Evolutionary conservation across 148 eudicot species (phyloP), one percentile per base, ranked within the genome.

Genomic region (Rhododendron ovatum): DNA sequence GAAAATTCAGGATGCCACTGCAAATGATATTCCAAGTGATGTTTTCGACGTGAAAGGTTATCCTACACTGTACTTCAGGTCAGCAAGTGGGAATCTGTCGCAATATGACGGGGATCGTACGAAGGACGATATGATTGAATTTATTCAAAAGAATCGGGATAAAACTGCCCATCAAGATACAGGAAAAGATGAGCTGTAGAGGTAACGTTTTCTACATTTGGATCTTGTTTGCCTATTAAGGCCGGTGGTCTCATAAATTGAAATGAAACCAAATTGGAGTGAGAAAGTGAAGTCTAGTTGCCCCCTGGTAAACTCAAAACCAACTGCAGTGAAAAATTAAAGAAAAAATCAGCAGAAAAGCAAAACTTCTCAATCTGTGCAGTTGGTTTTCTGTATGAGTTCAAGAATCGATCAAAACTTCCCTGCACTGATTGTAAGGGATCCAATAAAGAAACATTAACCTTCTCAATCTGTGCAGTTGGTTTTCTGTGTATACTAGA

Each of bases 61-160:
- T 87, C 96, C 95, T 30, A 94, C 95, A 45, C 61, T 94, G 84
- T 94, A 91, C 89, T 92, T 94, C 79, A 91, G 89, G 91, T 87
- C 96, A 59, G 91, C 96, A 61, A 92, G 89, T 90, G 95, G 94
- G 78, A 87, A 89, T 67, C 24, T 92, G 15, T 35, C 81, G 78
- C 91, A 86, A 78, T 93, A 93, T 78, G 91, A 90, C 5, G 95
- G 95, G 65, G 91, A 85, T 79, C 90, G 96, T 55, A 88, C 93
- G 15, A 94, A 93, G 87, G 95, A 93, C 74, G 91, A 86, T 81
- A 91, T 94, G 2, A 88, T 93, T 82, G 90, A 84, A 3, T 94
- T 91, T 81, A 92, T 94, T 82, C 83, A 90, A 81, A 92, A 94
- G 94, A 91, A 93, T 83, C 83, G 86, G 79, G 94, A 92, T 50